Evolutionary conservation across 2,329 filamentous ascomycete genomes (phyloP).

Genomic region (Fusarium stilboides): DNA sequence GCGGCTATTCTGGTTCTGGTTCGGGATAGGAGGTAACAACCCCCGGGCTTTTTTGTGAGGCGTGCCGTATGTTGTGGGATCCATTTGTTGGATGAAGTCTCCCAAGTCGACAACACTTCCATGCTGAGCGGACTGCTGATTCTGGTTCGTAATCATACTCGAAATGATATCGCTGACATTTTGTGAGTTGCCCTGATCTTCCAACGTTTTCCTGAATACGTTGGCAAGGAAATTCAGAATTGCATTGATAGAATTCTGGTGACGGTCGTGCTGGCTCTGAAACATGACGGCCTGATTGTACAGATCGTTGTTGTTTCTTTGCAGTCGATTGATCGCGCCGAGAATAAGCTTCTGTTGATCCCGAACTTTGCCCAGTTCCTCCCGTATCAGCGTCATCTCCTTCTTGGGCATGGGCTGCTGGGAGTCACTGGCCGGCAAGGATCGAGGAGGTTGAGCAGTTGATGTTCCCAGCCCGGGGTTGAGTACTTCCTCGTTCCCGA

Average conservation of each 20-base stretch:
- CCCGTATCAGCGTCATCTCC: slow-evolving; percentile 82
- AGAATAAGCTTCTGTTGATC: slow-evolving; percentile 91
- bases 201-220: slow-evolving; percentile 93
- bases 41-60: slow-evolving; percentile 67
- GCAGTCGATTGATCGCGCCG: slow-evolving; percentile 82
- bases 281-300: slow-evolving; percentile 91
- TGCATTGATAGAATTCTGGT: slow-evolving; percentile 99
- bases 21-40: slow-evolving; percentile 69
- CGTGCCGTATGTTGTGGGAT: slow-evolving; percentile 58
- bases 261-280: slow-evolving; percentile 92
- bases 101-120: slow-evolving; percentile 74
- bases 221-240: slow-evolving; percentile 97
- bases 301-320: slow-evolving; percentile 88
- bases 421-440: slow-evolving; percentile 61
- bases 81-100: slow-evolving; percentile 68
- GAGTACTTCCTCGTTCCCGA: slow-evolving; percentile 59
- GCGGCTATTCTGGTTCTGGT: slow-evolving; percentile 52
- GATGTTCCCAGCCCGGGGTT: slow-evolving; percentile 42
- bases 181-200: slow-evolving; percentile 82
- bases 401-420: slow-evolving; percentile 73
- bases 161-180: slow-evolving; percentile 89
- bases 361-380: slow-evolving; percentile 85
- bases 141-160: slow-evolving; percentile 76
- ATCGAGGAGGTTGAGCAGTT: slow-evolving; percentile 45
- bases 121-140: slow-evolving; percentile 61